phyloP scores from a whole-genome alignment of 257 asterid genomes.

The Scutellaria barbata region DNA sequence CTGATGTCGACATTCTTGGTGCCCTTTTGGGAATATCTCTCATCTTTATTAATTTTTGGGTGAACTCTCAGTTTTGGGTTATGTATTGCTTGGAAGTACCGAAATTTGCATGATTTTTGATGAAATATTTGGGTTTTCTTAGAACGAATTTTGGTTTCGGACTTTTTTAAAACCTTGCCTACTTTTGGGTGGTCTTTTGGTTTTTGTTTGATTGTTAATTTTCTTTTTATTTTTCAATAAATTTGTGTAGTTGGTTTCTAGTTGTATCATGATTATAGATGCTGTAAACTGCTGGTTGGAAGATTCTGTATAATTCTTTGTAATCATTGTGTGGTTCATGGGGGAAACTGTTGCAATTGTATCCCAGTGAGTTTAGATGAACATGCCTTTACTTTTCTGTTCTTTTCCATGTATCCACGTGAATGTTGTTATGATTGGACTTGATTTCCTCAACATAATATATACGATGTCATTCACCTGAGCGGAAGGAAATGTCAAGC shows the following conservation, averaged over 20 bases:
- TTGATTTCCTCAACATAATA: constrained; percentile 13
- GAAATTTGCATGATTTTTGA: background rate
- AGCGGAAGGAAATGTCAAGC: background rate
- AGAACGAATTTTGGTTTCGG: background rate
- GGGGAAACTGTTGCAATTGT: constrained; percentile 6
- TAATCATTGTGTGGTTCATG: constrained; percentile 4
- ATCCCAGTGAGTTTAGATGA: background rate
- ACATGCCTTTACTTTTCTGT: background rate
- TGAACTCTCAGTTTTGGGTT: constrained; percentile 4
- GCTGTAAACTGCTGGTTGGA: background rate
- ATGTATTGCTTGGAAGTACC: background rate
- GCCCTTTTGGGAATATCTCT: constrained; percentile 4
- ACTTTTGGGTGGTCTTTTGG: background rate
- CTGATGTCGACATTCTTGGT: background rate
- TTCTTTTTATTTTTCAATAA: background rate
- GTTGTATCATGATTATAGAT: constrained; percentile 18
- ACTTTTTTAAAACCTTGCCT: constrained; percentile 2
- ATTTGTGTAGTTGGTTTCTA: constrained; percentile 1
- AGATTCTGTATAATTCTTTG: background rate
- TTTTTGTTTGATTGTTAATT: background rate
- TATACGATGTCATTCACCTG: background rate
- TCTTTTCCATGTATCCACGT: background rate
- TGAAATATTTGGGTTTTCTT: constrained; percentile 21
- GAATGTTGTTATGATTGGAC: constrained; percentile 3
- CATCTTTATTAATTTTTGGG: constrained; percentile 16